These are phyloP conservation scores for Caryopteris hybrid DNA, from an alignment of 305 asterid species.

Conservation along the genomic window DNA sequence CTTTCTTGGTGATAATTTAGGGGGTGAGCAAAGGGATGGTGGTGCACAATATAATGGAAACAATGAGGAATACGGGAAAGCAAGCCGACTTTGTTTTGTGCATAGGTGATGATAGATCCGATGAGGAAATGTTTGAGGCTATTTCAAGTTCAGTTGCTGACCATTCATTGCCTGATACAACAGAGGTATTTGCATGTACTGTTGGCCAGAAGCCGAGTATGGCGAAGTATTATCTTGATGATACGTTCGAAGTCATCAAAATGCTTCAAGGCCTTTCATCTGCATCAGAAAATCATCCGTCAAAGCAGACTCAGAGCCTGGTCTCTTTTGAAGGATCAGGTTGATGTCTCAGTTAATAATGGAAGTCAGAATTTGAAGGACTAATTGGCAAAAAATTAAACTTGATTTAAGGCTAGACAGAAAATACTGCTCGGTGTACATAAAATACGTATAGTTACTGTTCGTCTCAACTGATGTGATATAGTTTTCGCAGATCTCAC, in stretches of 20 bases:
- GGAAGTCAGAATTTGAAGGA: too few species aligned
- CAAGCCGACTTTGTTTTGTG: conserved; percentile 64
- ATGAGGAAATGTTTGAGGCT: conserved; percentile 85
- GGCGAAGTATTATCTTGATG: conserved; percentile 79
- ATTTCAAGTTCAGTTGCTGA: conserved; percentile 43
- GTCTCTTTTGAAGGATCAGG: conserved; percentile 40
- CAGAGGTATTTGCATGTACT: conserved; percentile 73
- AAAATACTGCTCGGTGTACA: conserved; percentile 22
- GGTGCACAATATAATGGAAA: conserved; percentile 54
- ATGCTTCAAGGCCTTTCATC: conserved; percentile 57
- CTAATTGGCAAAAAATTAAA: neutral
- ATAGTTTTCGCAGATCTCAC: neutral
- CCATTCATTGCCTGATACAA: conserved; percentile 36
- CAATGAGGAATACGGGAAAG: conserved; percentile 46
- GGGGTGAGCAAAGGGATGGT: conserved; percentile 88
- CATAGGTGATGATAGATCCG: conserved; percentile 80
- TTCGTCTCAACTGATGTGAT: conserved; percentile 4
- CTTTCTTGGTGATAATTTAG: conserved; percentile 24
- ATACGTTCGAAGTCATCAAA: conserved; percentile 53
- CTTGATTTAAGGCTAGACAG: neutral
- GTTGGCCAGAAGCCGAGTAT: conserved; percentile 87
- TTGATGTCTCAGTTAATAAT: conserved; percentile 1
- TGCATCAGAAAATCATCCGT: conserved; percentile 27
- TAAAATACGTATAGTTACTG: conserved; percentile 4
- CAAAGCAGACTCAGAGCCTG: conserved; percentile 21